Evolutionary conservation across 352 stramenopile genomes (phyloP).

Genomic region (Phytopythium kandeliae): DNA sequence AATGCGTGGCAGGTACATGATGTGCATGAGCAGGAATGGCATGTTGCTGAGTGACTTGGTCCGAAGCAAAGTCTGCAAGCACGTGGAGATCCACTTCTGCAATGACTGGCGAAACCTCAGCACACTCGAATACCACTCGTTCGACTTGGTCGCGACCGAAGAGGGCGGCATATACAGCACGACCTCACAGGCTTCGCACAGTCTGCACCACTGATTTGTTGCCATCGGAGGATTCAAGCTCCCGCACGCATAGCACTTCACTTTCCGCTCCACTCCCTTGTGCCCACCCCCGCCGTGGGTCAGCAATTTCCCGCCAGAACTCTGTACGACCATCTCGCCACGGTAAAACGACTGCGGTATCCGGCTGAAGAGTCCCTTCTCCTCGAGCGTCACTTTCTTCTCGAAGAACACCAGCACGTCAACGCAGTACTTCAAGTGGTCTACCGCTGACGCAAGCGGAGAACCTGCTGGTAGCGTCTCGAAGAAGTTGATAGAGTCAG

Average conservation of each 20-base stretch:
- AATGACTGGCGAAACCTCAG: slow-evolving; percentile 67
- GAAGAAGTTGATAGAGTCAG: slow-evolving; percentile 64
- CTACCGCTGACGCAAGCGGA: slow-evolving; percentile 48
- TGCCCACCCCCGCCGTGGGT: slow-evolving; percentile 7
- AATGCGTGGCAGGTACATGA: slow-evolving; percentile 80
- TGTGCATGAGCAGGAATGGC: slow-evolving; percentile 81
- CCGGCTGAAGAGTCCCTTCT: slow-evolving; percentile 57
- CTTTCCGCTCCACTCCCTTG: slow-evolving; percentile 46
- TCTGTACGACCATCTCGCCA: slow-evolving; percentile 71
- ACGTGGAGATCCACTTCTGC: slow-evolving; percentile 80
- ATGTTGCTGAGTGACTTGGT: slow-evolving; percentile 67
- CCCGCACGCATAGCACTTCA: slow-evolving; percentile 76
- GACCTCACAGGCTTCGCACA: slow-evolving; percentile 71
- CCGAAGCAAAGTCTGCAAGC: slow-evolving; percentile 50
- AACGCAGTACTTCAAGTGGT: slow-evolving; percentile 77
- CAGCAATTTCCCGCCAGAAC: slow-evolving; percentile 10
- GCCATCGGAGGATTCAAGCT: slow-evolving; percentile 61
- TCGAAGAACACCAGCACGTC: slow-evolving; percentile 86
- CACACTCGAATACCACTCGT: slow-evolving; percentile 75
- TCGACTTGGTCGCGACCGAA: slow-evolving; percentile 70
- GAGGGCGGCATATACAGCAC: slow-evolving; percentile 74
- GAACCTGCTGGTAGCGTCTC: slow-evolving; percentile 46
- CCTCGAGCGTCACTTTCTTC: slow-evolving; percentile 74
- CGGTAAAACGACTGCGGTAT: slow-evolving; percentile 75
- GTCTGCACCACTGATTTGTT: slow-evolving; percentile 61